Evolutionary conservation across 352 stramenopile species (phyloP).

Genomic region (Globisporangium nodosum): DNA sequence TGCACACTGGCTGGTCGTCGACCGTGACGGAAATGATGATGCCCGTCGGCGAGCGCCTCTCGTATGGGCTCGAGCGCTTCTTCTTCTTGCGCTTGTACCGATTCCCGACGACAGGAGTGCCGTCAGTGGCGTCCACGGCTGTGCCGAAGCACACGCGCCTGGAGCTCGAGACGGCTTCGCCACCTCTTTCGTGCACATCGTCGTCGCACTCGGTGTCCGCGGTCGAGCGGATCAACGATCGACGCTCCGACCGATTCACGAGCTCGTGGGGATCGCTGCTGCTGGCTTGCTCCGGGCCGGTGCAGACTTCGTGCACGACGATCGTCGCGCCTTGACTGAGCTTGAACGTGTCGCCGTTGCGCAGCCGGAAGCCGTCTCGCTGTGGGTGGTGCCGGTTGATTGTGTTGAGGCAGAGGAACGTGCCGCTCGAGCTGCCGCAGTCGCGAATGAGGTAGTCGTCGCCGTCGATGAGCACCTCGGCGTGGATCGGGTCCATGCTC

Average conservation of each 20-base stretch:
- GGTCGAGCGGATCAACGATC: conserved; percentile 3
- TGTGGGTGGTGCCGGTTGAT: conserved; percentile 61
- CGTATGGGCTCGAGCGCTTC: conserved; percentile 8
- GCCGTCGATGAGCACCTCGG: conserved; percentile 44
- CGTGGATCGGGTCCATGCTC: conserved; percentile 62
- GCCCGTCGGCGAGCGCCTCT: conserved; percentile 7
- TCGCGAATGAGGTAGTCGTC: conserved; percentile 67
- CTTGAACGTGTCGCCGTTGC: conserved; percentile 38
- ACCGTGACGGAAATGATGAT: conserved; percentile 7
- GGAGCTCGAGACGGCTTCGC: not conserved
- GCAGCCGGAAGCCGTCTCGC: conserved; percentile 61
- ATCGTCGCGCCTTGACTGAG: conserved; percentile 25
- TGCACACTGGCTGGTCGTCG: conserved; percentile 14
- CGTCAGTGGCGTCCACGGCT: conserved; percentile 21
- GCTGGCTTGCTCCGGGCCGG: not conserved
- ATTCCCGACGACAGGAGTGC: conserved; percentile 32
- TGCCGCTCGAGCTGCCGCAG: conserved; percentile 34
- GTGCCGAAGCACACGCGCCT: conserved; percentile 24
- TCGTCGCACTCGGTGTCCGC: conserved; percentile 3
- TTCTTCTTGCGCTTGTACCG: conserved; percentile 43
- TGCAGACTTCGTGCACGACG: conserved; percentile 24
- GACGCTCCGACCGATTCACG: not conserved
- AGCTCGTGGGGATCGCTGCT: not conserved
- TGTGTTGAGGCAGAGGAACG: conserved; percentile 70
- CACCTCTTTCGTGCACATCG: not conserved